Evolutionary conservation across 2,329 filamentous ascomycete genomes (phyloP).

Genomic region (Apiospora malaysiana): DNA sequence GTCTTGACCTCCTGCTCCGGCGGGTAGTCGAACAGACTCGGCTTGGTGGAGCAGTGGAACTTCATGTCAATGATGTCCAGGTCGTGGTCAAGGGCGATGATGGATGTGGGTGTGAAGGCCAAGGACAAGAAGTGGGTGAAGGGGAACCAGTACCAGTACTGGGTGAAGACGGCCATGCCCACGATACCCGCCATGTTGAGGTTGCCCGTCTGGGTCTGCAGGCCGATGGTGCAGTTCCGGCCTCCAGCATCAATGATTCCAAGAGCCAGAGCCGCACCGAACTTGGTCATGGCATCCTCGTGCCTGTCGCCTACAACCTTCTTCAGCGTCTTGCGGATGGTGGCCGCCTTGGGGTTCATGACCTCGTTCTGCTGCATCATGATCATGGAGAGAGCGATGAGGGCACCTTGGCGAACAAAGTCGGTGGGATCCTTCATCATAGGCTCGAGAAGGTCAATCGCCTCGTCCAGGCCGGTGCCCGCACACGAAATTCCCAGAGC

Average conservation of each 20-base stretch:
- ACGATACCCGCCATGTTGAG: constrained; percentile 99
- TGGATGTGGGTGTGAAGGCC: constrained; percentile 94
- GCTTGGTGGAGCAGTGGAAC: constrained; percentile 92
- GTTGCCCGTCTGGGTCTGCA: constrained; percentile 97
- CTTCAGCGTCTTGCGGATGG: constrained; percentile 89
- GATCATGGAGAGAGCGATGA: constrained; percentile 96
- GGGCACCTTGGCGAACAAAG: constrained; percentile 94
- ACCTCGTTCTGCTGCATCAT: constrained; percentile 99
- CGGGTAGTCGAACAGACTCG: constrained; percentile 96
- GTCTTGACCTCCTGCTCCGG: constrained; percentile 95
- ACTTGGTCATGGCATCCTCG: constrained; percentile 99
- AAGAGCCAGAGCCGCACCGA: constrained; percentile 89
- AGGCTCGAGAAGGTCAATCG: constrained; percentile 93
- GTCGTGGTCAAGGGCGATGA: constrained; percentile 93
- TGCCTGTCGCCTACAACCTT: constrained; percentile 95
- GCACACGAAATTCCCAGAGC: constrained; percentile 97
- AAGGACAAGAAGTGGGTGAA: constrained; percentile 96
- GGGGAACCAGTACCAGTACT: constrained; percentile 99
- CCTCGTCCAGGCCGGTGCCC: constrained; percentile 93
- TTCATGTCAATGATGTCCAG: constrained; percentile 93
- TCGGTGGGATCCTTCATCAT: constrained; percentile 99
- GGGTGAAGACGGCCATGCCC: constrained; percentile 96
- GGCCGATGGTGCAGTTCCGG: constrained; percentile 95
- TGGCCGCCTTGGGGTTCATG: constrained; percentile 95
- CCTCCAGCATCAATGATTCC: constrained; percentile 98